phyloP scores from a whole-genome alignment of 1,139 yeast species.

The Candida glucosophila region DNA sequence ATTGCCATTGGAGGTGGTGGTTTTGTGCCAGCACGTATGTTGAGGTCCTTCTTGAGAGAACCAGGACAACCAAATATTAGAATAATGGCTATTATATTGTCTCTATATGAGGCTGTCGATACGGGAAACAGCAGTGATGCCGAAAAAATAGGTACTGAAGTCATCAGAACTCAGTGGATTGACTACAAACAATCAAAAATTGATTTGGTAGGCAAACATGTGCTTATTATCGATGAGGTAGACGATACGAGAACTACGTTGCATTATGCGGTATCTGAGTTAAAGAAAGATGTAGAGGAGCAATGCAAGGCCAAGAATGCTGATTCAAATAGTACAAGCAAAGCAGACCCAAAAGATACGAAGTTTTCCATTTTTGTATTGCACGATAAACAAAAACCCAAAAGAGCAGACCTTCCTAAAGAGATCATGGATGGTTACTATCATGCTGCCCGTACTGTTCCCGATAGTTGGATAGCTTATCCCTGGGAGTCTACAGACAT shows the following conservation, averaged over 20 bases:
- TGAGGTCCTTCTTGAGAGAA: constrained; percentile 81
- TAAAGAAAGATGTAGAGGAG: constrained; percentile 69
- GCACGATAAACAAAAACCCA: constrained; percentile 86
- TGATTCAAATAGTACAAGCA: too few species aligned
- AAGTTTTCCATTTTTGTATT: constrained; percentile 84
- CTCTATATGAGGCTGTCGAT: constrained; percentile 77
- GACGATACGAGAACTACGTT: constrained; percentile 94
- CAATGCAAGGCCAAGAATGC: constrained; percentile 45
- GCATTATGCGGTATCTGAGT: constrained; percentile 83
- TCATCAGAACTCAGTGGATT: constrained; percentile 92
- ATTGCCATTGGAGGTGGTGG: constrained; percentile 95
- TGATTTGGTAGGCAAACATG: constrained; percentile 70
- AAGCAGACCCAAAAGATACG: constrained; percentile 53
- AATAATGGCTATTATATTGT: constrained; percentile 87
- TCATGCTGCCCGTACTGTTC: constrained; percentile 85
- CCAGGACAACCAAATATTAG: constrained; percentile 85
- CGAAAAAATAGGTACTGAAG: constrained; percentile 75
- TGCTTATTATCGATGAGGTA: constrained; percentile 86
- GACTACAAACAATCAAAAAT: constrained; percentile 64
- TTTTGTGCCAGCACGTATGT: constrained; percentile 90
- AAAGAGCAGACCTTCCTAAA: constrained; percentile 68
- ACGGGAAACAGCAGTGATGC: constrained; percentile 49
- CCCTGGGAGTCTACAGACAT: constrained; percentile 96
- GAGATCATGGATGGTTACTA: constrained; percentile 66
- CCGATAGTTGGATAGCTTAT: constrained; percentile 94